phyloP scores from a whole-genome alignment of 495 filamentous ascomycete species.

The Chaetomium cochliodes region DNA sequence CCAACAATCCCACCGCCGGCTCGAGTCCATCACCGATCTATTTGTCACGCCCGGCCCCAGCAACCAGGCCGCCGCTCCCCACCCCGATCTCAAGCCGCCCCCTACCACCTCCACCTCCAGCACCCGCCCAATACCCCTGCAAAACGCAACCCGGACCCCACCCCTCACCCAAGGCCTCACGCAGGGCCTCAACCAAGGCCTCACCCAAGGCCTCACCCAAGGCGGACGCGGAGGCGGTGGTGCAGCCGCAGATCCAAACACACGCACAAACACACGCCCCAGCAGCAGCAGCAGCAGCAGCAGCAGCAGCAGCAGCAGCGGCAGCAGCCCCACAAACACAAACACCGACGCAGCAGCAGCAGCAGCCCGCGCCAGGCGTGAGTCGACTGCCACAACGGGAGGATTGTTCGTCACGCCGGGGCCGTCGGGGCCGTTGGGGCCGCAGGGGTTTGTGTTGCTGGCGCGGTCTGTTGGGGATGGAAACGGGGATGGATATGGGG shows the following conservation, averaged over 20 bases:
- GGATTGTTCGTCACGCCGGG: conserved; percentile 21
- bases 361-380: not conserved
- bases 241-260: too few species aligned
- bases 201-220: not conserved
- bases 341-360: not conserved
- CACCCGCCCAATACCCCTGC: too few species aligned
- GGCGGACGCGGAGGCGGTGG: too few species aligned
- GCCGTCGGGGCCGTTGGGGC: not conserved
- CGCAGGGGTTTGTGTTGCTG: too few species aligned
- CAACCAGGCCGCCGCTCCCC: not conserved
- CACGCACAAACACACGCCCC: too few species aligned
- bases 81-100: not conserved
- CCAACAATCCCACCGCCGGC: too few species aligned
- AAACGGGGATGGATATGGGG: too few species aligned
- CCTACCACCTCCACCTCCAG: not conserved
- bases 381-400: not conserved
- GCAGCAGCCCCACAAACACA: not conserved
- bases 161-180: not conserved
- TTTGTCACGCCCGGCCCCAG: not conserved
- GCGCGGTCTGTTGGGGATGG: too few species aligned
- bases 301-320: too few species aligned
- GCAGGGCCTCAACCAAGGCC: too few species aligned
- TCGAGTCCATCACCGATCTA: too few species aligned
- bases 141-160: not conserved
- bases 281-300: too few species aligned